Base-by-base conservation (phyloP, 1,139 yeast genomes). In the Martiniozyma asiatica region DNA sequence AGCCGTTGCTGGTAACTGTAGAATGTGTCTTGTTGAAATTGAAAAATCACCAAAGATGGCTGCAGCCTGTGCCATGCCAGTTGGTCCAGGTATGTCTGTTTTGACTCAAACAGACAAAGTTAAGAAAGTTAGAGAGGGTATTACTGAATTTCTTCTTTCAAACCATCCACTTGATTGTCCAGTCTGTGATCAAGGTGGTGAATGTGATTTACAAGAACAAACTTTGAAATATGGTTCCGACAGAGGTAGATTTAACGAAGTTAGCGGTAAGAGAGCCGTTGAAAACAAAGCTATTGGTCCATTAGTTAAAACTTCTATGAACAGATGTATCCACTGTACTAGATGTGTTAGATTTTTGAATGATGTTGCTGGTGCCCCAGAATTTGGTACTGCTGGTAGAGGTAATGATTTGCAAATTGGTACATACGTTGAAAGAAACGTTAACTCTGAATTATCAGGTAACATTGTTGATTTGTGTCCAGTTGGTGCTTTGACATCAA, bases 151-250 rank as follows among this genome's bases (percentile, higher is more conserved):
- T 76, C 60, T 82, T 43, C 67, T 82, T 44, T 85, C 82, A 47
- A 82, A 82, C 63, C 94, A 82, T 61, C 94, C 94, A 21, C 67
- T 82, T 52, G 94, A 82, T 59, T 82, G 94, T 60, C 94, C 94
- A 23, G 79, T 82, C 33, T 82, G 94, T 59, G 94, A 82, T 58
- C 94, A 82, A 59, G 94, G 94, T 59, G 94, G 94, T 44, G 94
- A 82, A 55, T 82, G 94, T 63, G 94, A 82, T 54, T 68, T 82
- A 47, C 94, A 82, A 60, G 94, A 82, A 53, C 94, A 82, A 61
- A 67, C 85, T 18, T 64, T 77, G 56, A 71, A 92, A 55, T 79
- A 79, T 51, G 94, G 94, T 36, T 60, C 79, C 33, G 94, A 82
- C 58, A 71, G 94, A 44, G 93, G 94, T 45, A 70, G 94, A 56